These are phyloP conservation scores for Cucumis melo DNA, from an alignment of 306 rosid genomes.

Conservation along the genomic window DNA sequence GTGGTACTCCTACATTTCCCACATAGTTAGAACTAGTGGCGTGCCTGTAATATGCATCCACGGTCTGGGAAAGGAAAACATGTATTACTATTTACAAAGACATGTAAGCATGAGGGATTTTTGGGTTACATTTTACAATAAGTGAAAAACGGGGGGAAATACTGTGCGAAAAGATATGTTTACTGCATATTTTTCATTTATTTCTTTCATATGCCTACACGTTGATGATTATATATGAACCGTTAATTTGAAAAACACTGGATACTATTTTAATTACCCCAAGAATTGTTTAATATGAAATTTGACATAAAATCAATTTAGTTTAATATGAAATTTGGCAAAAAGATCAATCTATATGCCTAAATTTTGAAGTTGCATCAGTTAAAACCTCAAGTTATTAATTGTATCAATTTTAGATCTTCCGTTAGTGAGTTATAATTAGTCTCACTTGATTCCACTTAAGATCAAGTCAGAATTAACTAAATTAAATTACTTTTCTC, in stretches of 20 bases:
- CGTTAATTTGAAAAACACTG: neutral
- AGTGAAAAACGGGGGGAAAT: no score
- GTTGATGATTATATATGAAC: neutral
- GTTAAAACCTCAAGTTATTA: neutral
- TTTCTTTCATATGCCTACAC: neutral
- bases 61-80: constrained; percentile 50
- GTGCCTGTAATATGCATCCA: constrained; percentile 83
- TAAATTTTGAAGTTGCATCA: neutral
- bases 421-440: neutral
- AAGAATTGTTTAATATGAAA: neutral
- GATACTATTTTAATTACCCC: neutral
- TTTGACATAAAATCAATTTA: neutral
- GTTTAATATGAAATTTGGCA: neutral
- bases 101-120: neutral
- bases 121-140: neutral
- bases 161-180: neutral
- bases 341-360: neutral
- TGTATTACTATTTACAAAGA: neutral
- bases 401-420: neutral
- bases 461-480: neutral
- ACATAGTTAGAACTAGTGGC: constrained; percentile 63
- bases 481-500: neutral
- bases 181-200: neutral
- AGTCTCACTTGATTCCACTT: neutral
- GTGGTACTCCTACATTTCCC: constrained; percentile 72